Evolutionary conservation across 2,329 filamentous ascomycete genomes (phyloP), one percentile per base, ranked within the genome.

Genomic region (Epichloe baconii): DNA sequence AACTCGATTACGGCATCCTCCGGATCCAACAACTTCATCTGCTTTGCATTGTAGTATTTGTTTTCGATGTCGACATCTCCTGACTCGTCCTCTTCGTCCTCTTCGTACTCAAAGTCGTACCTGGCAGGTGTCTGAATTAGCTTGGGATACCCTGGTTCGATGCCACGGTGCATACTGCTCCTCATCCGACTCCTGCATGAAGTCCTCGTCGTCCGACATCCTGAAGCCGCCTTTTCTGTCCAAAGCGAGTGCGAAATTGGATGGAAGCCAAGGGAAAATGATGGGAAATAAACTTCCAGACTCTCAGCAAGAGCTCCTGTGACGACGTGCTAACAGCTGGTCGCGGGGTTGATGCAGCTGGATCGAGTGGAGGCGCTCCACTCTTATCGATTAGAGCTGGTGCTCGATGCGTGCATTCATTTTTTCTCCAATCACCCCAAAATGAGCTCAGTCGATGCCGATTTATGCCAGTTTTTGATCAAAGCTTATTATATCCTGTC

Each of bases 41-140:
- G 91, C 71, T 98, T 98, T 43, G 93, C 93, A 70, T 96, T 97
- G 77, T 97, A 98, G 75, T 98, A 98, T 72, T 95, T 96, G 75
- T 98, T 98, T 68, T 98, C 93, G 66, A 97, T 94, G 59, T 91
- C 89, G 61, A 96, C 86, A 66, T 96, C 88, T 52, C 84, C 89
- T 35, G 79, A 82, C 52, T 95, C 85, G 43, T 94, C 87, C 47
- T 93, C 89, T 52, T 95, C 88, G 57, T 89, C 88, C 53, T 83
- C 93, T 66, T 96, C 91, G 69, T 96, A 97, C 64, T 97, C 91
- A 66, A 97, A 97, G 70, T 97, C 93, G 65, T 96, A 96, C 80
- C 70, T 72, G 50, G 11, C 10, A 14, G 3, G 23, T 15, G 17
- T 34, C 35, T n/a, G 31, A n/a, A 35, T 57, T 46, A 59, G 58